Conservation (phyloP, 2,329 filamentous ascomycete species). For the Hymenoscyphus infarciens region DNA sequence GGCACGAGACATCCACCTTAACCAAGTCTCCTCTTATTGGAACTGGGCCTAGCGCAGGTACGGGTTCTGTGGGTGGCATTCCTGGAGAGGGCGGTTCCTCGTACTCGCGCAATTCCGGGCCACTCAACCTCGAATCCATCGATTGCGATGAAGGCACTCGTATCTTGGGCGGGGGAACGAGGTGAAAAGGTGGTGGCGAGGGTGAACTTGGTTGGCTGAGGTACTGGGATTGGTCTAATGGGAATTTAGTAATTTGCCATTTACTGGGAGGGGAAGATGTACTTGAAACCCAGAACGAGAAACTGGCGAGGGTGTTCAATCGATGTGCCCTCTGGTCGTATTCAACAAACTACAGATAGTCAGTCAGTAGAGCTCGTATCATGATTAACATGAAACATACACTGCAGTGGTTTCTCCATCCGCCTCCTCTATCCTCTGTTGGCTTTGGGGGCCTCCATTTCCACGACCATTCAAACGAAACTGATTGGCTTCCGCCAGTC, state of each 20-base stretch:
- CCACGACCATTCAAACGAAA: conserved; percentile 94
- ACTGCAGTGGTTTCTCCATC: conserved; percentile 95
- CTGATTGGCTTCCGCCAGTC: conserved; percentile 76
- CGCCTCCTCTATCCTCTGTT: conserved; percentile 77
- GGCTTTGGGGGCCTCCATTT: conserved; percentile 89
- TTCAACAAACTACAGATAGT: conserved; percentile 71
- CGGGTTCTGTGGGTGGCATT: conserved; percentile 38
- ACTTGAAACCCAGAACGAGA: conserved; percentile 94
- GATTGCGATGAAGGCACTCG: conserved; percentile 85
- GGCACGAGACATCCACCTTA: conserved; percentile 84
- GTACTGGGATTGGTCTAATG: conserved; percentile 31
- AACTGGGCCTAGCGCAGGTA: conserved; percentile 10
- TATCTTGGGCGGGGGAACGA: conserved; percentile 70
- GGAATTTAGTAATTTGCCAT: conserved; percentile 25
- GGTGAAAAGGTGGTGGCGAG: conserved; percentile 70
- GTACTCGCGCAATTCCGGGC: conserved; percentile 52
- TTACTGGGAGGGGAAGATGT: conserved; percentile 28
- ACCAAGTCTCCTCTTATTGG: conserved; percentile 43
- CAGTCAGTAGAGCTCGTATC: not conserved
- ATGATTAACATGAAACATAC: conserved; percentile 44
- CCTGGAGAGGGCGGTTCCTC: conserved; percentile 58
- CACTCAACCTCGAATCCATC: conserved; percentile 76
- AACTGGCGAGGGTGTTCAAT: conserved; percentile 82
- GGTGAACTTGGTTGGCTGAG: conserved; percentile 61
- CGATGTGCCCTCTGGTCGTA: conserved; percentile 92